A percentile compares a stretch with the other conserved stretches of the same genome.
Conservation (phyloP, 148 eudicot genomes). For the Nepenthes mirabilis region DNA sequence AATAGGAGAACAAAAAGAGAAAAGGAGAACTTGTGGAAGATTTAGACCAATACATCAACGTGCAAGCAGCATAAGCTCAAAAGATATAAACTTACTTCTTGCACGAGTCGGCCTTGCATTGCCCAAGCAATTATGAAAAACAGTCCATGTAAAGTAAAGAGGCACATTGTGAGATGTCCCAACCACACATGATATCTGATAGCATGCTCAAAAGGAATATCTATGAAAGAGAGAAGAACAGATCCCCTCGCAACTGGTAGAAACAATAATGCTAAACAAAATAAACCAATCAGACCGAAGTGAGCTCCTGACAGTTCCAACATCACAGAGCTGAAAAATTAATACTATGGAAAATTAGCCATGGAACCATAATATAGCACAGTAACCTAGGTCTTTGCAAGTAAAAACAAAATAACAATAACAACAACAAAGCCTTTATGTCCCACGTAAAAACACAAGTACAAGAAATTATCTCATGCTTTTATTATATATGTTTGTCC, state of each 20-base stretch:
- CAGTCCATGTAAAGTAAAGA: conserved; percentile 79
- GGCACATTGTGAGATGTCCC: conserved; percentile 70
- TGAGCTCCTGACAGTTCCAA: conserved; percentile 38
- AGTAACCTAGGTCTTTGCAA: background rate
- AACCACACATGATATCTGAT: conserved; percentile 83
- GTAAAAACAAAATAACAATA: background rate
- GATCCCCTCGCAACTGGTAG: conserved; percentile 82
- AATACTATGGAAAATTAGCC: background rate
- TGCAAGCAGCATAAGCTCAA: background rate
- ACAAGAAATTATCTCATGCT: background rate
- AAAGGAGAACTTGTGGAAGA: too few relatives aligned
- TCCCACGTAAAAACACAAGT: too few relatives aligned
- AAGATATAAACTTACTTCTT: conserved; percentile 27
- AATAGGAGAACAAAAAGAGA: too few relatives aligned
- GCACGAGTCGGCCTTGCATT: conserved; percentile 35
- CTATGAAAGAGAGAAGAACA: conserved; percentile 50
- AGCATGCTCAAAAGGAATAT: conserved; percentile 85
- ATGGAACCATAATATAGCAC: background rate
- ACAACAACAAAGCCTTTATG: too few relatives aligned
- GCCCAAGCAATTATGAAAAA: conserved; percentile 44
- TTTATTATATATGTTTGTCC: background rate
- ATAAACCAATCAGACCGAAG: conserved; percentile 50
- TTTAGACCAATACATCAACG: too few relatives aligned
- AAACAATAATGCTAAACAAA: conserved; percentile 68
- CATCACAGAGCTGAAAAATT: conserved; percentile 35